These are phyloP conservation scores for Torulaspora maleeae DNA, from an alignment of 805 yeast genomes.

Conservation along the genomic window DNA sequence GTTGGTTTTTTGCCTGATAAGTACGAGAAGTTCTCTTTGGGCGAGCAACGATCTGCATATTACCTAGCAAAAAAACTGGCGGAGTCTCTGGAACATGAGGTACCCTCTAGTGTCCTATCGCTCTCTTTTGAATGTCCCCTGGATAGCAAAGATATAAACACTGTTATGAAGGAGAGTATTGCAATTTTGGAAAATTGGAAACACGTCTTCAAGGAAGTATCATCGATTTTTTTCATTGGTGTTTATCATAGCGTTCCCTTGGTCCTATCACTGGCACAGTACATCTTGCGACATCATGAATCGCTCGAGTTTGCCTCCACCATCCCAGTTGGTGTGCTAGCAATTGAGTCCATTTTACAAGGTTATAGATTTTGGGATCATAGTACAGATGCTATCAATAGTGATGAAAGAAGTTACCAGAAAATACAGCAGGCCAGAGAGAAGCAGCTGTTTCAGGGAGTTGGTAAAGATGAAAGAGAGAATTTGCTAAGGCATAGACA, in stretches of 20 bases:
- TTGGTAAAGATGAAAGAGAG: slow-evolving; percentile 26
- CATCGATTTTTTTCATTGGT: slow-evolving; percentile 46
- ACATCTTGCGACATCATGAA: slow-evolving; percentile 36
- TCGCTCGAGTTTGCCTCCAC: slow-evolving; percentile 18
- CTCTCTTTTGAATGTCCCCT: slow-evolving; percentile 37
- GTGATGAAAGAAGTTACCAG: slow-evolving; percentile 18
- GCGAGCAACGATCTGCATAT: slow-evolving; percentile 28
- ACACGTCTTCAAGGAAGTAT: slow-evolving; percentile 43
- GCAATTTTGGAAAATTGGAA: slow-evolving; percentile 48
- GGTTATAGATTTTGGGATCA: slow-evolving; percentile 42
- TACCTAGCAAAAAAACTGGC: slow-evolving; percentile 29
- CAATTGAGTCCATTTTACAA: slow-evolving; percentile 39
- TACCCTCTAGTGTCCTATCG: slow-evolving; percentile 22
- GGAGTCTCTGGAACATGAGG: slow-evolving; percentile 31
- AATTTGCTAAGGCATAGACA: slow-evolving; percentile 28
- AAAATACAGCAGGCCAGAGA: slow-evolving; percentile 30
- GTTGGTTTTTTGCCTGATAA: slow-evolving; percentile 34
- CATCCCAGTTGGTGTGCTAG: slow-evolving; percentile 32
- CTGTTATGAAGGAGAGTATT: slow-evolving; percentile 42
- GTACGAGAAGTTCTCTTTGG: slow-evolving; percentile 30
- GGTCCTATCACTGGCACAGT: slow-evolving; percentile 44
- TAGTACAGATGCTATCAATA: slow-evolving; percentile 22
- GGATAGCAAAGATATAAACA: slow-evolving; percentile 25
- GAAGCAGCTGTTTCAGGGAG: slow-evolving; percentile 30
- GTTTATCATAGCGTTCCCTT: slow-evolving; percentile 54